Evolutionary conservation across 371 early-diverging fungal species (phyloP).

Genomic region (Dinochytrium kinnereticum): DNA sequence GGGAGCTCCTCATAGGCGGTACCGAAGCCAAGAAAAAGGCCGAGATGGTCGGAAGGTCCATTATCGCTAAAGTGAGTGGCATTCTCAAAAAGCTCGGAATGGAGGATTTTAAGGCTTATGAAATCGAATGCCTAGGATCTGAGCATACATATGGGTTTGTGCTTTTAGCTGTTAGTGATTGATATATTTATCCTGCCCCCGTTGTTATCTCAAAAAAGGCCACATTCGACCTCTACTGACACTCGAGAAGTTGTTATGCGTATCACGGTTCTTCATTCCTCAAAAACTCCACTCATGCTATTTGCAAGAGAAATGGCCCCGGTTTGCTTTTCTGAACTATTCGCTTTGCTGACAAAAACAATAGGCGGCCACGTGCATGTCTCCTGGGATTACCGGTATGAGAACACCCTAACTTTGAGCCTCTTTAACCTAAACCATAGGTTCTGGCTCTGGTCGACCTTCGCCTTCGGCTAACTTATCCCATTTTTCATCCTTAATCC

Average conservation of each 20-base stretch:
- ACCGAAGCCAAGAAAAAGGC: slow-evolving; percentile 69
- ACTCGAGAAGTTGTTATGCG: slow-evolving; percentile 72
- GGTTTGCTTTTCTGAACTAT: slow-evolving; percentile 38
- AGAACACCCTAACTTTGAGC: background rate
- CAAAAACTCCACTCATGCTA: slow-evolving; percentile 60
- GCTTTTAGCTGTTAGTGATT: slow-evolving; percentile 11
- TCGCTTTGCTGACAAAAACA: background rate
- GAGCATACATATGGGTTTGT: slow-evolving; percentile 73
- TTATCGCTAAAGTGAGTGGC: slow-evolving; percentile 58
- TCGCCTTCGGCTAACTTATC: slow-evolving; percentile 68
- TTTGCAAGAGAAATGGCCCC: slow-evolving; percentile 73
- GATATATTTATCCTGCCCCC: background rate
- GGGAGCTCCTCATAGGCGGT: slow-evolving; percentile 71
- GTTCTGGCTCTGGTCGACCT: slow-evolving; percentile 66
- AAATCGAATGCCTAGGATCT: slow-evolving; percentile 71
- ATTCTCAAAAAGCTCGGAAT: slow-evolving; percentile 59
- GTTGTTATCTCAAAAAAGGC: slow-evolving; percentile 37
- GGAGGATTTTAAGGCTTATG: slow-evolving; percentile 58
- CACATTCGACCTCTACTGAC: slow-evolving; percentile 54
- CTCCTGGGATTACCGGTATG: slow-evolving; percentile 68
- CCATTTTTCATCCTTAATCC: slow-evolving; percentile 69
- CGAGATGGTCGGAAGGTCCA: slow-evolving; percentile 68
- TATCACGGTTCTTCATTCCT: slow-evolving; percentile 65
- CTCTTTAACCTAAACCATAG: background rate
- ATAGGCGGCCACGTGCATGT: slow-evolving; percentile 75